A percentile compares a stretch with the other conserved stretches of the same genome.
These are phyloP conservation scores for Kentomonas sorsogonicus DNA, from an alignment of 208 protist species.

Conservation along the genomic window DNA sequence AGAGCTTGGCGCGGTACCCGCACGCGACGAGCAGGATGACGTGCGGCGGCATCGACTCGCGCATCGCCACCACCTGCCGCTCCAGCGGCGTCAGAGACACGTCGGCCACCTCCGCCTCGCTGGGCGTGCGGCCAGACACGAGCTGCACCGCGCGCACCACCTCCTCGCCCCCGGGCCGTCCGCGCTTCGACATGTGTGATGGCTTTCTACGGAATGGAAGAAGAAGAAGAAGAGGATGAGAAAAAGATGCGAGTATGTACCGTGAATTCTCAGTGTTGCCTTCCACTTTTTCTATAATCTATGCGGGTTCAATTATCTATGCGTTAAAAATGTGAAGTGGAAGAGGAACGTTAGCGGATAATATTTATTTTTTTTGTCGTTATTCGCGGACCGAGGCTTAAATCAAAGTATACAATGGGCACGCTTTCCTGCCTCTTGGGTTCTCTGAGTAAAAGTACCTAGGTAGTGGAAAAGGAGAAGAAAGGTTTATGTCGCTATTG, in stretches of 20 bases:
- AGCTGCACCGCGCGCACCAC: constrained; percentile 57
- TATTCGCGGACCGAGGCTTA: too few relatives aligned
- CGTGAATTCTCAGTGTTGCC: too few relatives aligned
- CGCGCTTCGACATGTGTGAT: constrained; percentile 50
- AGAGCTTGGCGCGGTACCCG: constrained; percentile 82
- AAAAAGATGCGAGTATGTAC: constrained; percentile 3
- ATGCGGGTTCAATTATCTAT: too few relatives aligned
- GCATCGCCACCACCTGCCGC: constrained; percentile 67
- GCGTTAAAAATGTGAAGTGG: neutral
- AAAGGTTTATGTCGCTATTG: too few relatives aligned
- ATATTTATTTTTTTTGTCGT: too few relatives aligned
- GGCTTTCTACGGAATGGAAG: neutral
- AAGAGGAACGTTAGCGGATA: neutral
- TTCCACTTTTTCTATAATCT: too few relatives aligned
- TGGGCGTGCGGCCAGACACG: constrained; percentile 36
- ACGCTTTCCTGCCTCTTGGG: neutral
- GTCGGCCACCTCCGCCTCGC: constrained; percentile 22
- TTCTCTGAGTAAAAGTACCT: neutral
- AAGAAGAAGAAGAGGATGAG: neutral
- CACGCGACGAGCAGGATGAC: constrained; percentile 82
- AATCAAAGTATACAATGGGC: neutral
- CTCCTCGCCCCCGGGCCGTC: constrained; percentile 30
- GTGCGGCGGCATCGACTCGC: constrained; percentile 39
- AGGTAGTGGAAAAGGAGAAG: neutral
- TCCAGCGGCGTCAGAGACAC: constrained; percentile 72